Evolutionary conservation across 805 yeast genomes (phyloP).

Genomic region (Spathaspora hagerdaliae): DNA sequence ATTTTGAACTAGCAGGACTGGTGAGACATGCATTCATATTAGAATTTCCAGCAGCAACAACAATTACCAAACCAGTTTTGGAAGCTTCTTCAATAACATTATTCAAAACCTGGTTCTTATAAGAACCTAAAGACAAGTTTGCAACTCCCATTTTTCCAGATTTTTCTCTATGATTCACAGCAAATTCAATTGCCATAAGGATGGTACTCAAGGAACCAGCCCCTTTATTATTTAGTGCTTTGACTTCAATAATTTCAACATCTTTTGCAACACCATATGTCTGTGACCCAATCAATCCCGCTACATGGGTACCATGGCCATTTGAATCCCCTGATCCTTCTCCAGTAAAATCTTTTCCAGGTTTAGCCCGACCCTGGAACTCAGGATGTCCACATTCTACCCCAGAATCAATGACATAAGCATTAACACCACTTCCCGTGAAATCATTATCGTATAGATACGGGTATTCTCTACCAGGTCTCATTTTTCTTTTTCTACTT

Average conservation of each 20-base stretch:
- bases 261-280: constrained; percentile 53
- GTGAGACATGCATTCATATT: constrained; percentile 71
- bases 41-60: constrained; percentile 86
- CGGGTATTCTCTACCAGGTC: constrained; percentile 17
- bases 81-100: constrained; percentile 73
- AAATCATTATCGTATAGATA: constrained; percentile 46
- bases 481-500: constrained; percentile 42
- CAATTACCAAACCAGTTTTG: constrained; percentile 64
- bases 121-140: constrained; percentile 77
- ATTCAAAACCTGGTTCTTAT: constrained; percentile 61
- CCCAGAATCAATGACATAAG: constrained; percentile 85
- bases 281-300: constrained; percentile 49
- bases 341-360: constrained; percentile 59
- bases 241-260: constrained; percentile 62
- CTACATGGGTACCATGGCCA: constrained; percentile 58
- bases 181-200: constrained; percentile 61
- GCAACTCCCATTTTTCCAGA: constrained; percentile 51
- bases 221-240: constrained; percentile 65
- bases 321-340: constrained; percentile 50
- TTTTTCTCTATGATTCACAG: constrained; percentile 53
- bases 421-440: constrained; percentile 60
- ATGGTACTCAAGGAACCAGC: constrained; percentile 66
- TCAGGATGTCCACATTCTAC: constrained; percentile 57
- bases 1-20: constrained; percentile 79
- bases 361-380: constrained; percentile 55